Evolutionary conservation across 305 asterid genomes (phyloP), one percentile per base, ranked within the genome.

Genomic region (Caryopteris hybrid): DNA sequence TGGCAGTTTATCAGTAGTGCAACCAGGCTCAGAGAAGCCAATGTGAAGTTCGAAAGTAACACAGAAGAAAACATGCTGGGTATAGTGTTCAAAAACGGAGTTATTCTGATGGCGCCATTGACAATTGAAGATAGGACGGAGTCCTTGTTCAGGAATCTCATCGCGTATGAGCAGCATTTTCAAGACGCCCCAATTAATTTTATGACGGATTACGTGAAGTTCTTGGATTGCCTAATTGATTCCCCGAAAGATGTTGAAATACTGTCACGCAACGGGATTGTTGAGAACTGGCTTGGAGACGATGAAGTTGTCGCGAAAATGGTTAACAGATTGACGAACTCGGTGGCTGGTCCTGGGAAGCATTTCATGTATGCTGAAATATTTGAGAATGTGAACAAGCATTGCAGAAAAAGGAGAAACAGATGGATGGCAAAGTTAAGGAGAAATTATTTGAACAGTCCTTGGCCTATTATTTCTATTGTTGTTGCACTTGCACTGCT

Each of bases 341-440:
- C 39, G 2, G 61, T 69, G 2, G 14, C 10, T 13, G n/a, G 2
- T 0, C 5, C n/a, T 7, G 0, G 14, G 33, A n/a, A n/a, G n/a
- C 29, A 25, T 25, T 36, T 25, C 23, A 10, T 13, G 0, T 60
- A 41, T 18, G 33, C 25, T 0, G 2, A 27, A 0, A 48, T 48
- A 16, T 66, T 2, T 10, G 3, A 25, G 13, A 3, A 4, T 1
- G 33, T 62, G 6, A 68, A 64, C n/a, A 9, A 0, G 0, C 76
- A 73, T 27, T 66, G 70, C 53, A 18, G 25, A 0, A 59, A 17
- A 6, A 38, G 54, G 2, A 5, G 2, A 6, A 66, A 70, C 31
- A 42, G 14, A 22, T 68, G 71, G 75, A 36, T 68, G 53, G 75
- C 71, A 0, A 63, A 17, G 38, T 27, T 69, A 6, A 36, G 33